Conservation (phyloP, 768 basidiomycete species). For the Pleurotus pulmonarius region DNA sequence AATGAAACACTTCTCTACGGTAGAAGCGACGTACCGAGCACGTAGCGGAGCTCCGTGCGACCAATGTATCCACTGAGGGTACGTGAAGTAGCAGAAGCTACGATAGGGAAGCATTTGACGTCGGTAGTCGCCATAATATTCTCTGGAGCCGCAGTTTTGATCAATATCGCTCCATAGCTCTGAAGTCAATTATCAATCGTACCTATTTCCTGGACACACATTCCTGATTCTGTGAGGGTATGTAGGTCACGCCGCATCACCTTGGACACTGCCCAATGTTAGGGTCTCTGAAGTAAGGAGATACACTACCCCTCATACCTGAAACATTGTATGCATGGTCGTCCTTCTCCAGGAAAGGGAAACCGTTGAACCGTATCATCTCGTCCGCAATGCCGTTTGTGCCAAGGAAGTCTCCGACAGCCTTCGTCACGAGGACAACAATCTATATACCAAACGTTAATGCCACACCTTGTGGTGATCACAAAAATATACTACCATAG, state of each 20-base stretch:
- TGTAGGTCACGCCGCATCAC: conserved; percentile 87
- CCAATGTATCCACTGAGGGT: conserved; percentile 87
- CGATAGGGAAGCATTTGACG: conserved; percentile 91
- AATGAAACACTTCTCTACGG: neutral
- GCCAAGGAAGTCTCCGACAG: conserved; percentile 92
- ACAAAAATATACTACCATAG: conserved; percentile 66
- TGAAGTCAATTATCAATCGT: conserved; percentile 18
- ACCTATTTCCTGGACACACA: conserved; percentile 81
- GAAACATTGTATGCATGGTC: conserved; percentile 90
- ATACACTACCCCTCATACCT: conserved; percentile 45
- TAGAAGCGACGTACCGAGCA: conserved; percentile 56
- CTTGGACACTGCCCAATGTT: conserved; percentile 59
- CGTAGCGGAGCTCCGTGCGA: conserved; percentile 78
- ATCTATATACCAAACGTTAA: conserved; percentile 52
- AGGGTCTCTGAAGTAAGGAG: neutral
- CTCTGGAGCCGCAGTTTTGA: conserved; percentile 41
- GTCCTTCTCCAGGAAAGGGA: conserved; percentile 94
- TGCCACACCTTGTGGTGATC: too few species aligned
- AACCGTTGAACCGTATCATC: conserved; percentile 96
- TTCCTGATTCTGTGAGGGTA: conserved; percentile 68
- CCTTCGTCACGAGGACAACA: conserved; percentile 92
- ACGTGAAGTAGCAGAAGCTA: conserved; percentile 54
- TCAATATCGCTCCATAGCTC: neutral
- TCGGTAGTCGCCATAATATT: conserved; percentile 63
- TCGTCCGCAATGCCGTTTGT: conserved; percentile 95